Evolutionary conservation across 2,329 filamentous ascomycete genomes (phyloP), one percentile per base, ranked within the genome.

Genomic region (Amauroascus verrucosus): DNA sequence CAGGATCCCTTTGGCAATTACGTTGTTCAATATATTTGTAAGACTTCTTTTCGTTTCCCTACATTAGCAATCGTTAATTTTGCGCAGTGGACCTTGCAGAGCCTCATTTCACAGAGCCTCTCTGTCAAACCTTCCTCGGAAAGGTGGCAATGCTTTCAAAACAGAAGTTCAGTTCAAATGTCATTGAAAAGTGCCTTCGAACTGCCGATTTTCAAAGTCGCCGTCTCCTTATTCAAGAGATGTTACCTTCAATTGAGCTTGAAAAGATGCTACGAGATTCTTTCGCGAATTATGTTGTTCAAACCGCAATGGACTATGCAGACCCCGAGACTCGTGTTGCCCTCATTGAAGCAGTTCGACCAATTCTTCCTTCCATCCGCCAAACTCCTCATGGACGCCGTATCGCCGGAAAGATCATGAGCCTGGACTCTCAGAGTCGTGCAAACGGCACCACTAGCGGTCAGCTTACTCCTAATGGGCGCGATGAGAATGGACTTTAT

Each of bases 101-200:
- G 65, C 77, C 85, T 11, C 77, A 76, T 61, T 96, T 95, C 72
- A 96, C 91, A 1, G 86, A 93, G 63, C 91, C 91, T 2, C 77
- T 98, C 38, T 93, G 94, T 57, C 75, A 78, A 51, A 84, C 83
- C 64, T 96, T 98, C 75, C 74, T 79, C 53, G 85, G 85, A 62
- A 75, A 87, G 81, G 74, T 85, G 67, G 64, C 79, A 70, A 70
- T 79, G 79, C 66, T 84, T 14, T 97, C 93, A 5, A 90, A 89
- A 67, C 93, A 98, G 75, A 98, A 98, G 72, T 98, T 98, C 75
- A 96, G 89, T 73, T 97, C 93, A 64, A 98, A 98, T 63, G 93
- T 98, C 54, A 91, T 98, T 58, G 93, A 98, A 75, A 98, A 98
- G 70, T 90, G 86, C 63, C 75, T 97, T 55, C 88, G 93, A 54